phyloP scores from a whole-genome alignment of 2,329 filamentous ascomycete genomes.

The Phialemoniopsis sp. region DNA sequence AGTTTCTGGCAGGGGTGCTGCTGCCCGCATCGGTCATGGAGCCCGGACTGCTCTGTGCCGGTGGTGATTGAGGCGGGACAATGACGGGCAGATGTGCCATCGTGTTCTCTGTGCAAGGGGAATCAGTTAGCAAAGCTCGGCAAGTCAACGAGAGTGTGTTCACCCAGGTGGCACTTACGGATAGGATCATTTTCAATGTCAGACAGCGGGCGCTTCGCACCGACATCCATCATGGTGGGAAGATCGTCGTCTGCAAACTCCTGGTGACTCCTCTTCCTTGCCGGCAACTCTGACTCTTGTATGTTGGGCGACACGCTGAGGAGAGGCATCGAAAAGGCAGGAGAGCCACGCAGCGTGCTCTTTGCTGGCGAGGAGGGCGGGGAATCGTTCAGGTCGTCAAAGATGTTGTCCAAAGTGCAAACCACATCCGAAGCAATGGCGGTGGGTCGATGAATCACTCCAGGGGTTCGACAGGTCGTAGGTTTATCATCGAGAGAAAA shows the following conservation, averaged over 20 bases:
- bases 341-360: too few species aligned
- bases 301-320: constrained; percentile 42
- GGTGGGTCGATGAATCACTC: too few species aligned
- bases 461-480: too few species aligned
- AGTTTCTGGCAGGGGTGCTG: constrained; percentile 30
- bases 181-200: constrained; percentile 9
- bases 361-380: too few species aligned
- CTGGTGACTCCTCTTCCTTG: constrained; percentile 41
- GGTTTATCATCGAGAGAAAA: too few species aligned
- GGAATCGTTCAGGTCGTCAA: background rate
- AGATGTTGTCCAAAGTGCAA: too few species aligned
- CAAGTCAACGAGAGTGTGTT: too few species aligned
- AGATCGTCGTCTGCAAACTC: constrained; percentile 28
- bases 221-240: constrained; percentile 13
- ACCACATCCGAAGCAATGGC: too few species aligned
- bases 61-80: constrained; percentile 6
- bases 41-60: constrained; percentile 21
- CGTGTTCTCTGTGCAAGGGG: too few species aligned
- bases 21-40: constrained; percentile 36
- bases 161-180: background rate
- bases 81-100: too few species aligned
- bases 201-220: constrained; percentile 10
- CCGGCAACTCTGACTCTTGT: constrained; percentile 34
- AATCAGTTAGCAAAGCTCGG: too few species aligned
- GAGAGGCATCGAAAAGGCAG: constrained; percentile 36